A percentile compares a stretch with the other conserved stretches of the same genome.
phyloP scores from a whole-genome alignment of 169 alveolate species.

The Cryptosporidium ubiquitum region DNA sequence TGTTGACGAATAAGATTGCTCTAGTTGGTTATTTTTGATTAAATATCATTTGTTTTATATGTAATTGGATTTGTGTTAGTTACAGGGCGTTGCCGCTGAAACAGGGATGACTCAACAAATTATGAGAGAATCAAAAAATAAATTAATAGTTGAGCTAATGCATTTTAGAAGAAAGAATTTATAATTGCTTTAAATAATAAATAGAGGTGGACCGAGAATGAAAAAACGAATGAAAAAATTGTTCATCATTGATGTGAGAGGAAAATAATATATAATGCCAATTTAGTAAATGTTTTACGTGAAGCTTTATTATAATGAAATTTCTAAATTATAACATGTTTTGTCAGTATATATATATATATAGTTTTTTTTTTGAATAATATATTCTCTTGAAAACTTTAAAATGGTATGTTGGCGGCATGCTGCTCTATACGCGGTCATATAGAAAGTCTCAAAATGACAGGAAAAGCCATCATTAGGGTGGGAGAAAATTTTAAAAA shows the following conservation, averaged over 20 bases:
- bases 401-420: neutral
- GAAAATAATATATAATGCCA: neutral
- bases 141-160: neutral
- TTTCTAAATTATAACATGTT: no score
- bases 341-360: no score
- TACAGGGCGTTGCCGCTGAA: neutral
- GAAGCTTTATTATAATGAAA: no score
- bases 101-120: neutral
- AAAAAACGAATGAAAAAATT: no score
- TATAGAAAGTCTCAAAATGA: conserved; percentile 11
- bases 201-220: neutral
- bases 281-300: no score
- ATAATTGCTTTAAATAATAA: neutral
- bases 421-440: neutral
- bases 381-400: neutral
- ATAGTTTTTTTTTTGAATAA: neutral
- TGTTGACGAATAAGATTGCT: no score
- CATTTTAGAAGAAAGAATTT: neutral
- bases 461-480: neutral
- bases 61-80: no score
- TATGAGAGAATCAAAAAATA: no score
- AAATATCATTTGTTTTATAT: no score
- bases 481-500: neutral
- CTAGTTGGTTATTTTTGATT: no score
- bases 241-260: neutral